Evolutionary conservation across 1,139 yeast species (phyloP).

Genomic region (Yamadazyma kanchanaburiensis): DNA sequence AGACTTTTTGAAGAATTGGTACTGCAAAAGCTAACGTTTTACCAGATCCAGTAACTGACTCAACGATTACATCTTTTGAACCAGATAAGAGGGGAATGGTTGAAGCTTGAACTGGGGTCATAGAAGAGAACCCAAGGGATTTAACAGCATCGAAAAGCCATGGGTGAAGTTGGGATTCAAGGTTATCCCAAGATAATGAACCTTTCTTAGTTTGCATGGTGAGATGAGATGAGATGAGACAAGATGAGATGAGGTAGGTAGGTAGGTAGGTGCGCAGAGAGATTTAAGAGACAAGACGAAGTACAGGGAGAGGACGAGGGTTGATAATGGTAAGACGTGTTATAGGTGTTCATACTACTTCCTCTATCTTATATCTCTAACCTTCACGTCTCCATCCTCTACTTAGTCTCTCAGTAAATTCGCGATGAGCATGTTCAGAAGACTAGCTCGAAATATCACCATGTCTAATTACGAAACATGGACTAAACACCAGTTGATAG

Average conservation of each 20-base stretch:
- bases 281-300: no score
- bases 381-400: no score
- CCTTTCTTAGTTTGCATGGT: slow-evolving; percentile 29
- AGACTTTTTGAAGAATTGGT: slow-evolving; percentile 71
- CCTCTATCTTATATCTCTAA: no score
- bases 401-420: no score
- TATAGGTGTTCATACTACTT: no score
- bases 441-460: background rate
- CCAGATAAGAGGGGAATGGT: slow-evolving; percentile 82
- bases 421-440: slow-evolving; percentile 7
- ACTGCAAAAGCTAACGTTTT: slow-evolving; percentile 85
- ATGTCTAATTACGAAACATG: slow-evolving; percentile 36
- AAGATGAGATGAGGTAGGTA: no score
- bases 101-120: slow-evolving; percentile 99
- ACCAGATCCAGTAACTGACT: slow-evolving; percentile 96
- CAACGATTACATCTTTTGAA: slow-evolving; percentile 95
- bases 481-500: slow-evolving; percentile 52
- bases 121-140: slow-evolving; percentile 69
- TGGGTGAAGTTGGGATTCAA: slow-evolving; percentile 35
- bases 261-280: no score
- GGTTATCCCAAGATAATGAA: slow-evolving; percentile 38
- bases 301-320: no score
- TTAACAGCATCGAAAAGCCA: slow-evolving; percentile 61
- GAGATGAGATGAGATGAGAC: slow-evolving; percentile 4
- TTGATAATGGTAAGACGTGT: no score